Percentiles rank a stretch among this genome's conserved stretches.
Conservation (phyloP, 306 rosid species). For the Cucurbita moschata region DNA sequence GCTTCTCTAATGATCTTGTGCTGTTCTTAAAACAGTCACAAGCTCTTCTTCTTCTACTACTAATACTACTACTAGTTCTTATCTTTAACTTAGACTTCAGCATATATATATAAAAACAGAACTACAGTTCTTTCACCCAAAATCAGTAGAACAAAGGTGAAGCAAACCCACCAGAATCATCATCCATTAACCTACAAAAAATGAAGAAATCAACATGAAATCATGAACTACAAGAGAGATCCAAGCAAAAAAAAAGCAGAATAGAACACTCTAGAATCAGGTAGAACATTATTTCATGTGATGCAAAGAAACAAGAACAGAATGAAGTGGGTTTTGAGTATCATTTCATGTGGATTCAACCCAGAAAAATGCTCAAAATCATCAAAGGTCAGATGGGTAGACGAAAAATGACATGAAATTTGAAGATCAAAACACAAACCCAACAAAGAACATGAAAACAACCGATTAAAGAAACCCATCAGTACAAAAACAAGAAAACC, state of each 20-base stretch:
- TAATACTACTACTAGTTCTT: constrained; percentile 21
- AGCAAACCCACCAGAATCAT: constrained; percentile 18
- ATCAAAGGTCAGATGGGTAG: neutral
- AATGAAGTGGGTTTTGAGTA: constrained; percentile 5
- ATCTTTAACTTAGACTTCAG: constrained; percentile 38
- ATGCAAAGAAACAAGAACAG: constrained; percentile 1
- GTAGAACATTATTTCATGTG: constrained; percentile 43
- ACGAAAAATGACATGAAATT: neutral
- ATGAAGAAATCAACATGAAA: constrained; percentile 12
- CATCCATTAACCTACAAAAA: constrained; percentile 23
- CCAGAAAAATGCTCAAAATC: constrained; percentile 13
- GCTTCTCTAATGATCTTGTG: constrained; percentile 34
- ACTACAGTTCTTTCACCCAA: constrained; percentile 2
- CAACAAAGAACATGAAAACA: neutral
- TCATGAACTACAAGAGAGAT: constrained; percentile 3
- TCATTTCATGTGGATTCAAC: constrained; percentile 30
- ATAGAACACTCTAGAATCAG: constrained; percentile 8
- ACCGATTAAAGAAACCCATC: neutral
- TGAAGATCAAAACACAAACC: neutral
- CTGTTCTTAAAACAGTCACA: constrained; percentile 35
- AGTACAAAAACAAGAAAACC: neutral
- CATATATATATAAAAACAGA: constrained; percentile 24
- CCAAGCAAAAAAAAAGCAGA: constrained; percentile 11
- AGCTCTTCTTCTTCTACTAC: constrained; percentile 11
- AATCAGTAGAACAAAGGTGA: constrained; percentile 9